Evolutionary conservation across 2,329 filamentous ascomycete genomes (phyloP).

Genomic region (Phyllosticta citrichinensis): DNA sequence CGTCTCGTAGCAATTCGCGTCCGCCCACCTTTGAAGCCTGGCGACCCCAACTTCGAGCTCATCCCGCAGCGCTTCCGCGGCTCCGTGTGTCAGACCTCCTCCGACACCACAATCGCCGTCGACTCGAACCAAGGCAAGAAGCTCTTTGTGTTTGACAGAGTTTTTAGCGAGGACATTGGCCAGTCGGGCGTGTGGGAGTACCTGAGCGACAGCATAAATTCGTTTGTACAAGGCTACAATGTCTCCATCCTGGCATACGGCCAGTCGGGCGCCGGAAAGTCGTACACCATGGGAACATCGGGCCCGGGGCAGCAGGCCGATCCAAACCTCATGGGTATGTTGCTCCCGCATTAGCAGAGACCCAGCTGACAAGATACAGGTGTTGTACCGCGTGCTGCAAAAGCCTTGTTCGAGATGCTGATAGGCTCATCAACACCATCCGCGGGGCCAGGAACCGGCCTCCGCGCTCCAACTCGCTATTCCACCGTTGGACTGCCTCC

Average conservation of each 20-base stretch:
- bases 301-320: slow-evolving; percentile 69
- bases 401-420: slow-evolving; percentile 78
- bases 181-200: slow-evolving; percentile 96
- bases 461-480: slow-evolving; percentile 72
- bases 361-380: slow-evolving; percentile 42
- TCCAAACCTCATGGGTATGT: slow-evolving; percentile 65
- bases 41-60: slow-evolving; percentile 86
- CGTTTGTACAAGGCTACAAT: slow-evolving; percentile 95
- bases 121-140: slow-evolving; percentile 82
- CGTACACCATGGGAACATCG: slow-evolving; percentile 97
- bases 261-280: slow-evolving; percentile 95
- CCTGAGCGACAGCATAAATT: slow-evolving; percentile 75
- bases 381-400: slow-evolving; percentile 88
- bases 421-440: slow-evolving; percentile 46
- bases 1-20: slow-evolving; percentile 68
- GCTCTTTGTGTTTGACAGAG: slow-evolving; percentile 91
- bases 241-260: slow-evolving; percentile 95
- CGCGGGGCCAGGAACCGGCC: slow-evolving; percentile 57
- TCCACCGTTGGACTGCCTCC: slow-evolving; percentile 48
- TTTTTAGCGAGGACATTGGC: slow-evolving; percentile 72
- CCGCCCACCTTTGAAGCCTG: slow-evolving; percentile 70
- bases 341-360: background rate
- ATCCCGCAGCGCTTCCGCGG: slow-evolving; percentile 93
- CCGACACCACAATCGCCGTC: slow-evolving; percentile 74
- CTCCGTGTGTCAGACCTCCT: slow-evolving; percentile 82